Evolutionary conservation across 805 yeast genomes (phyloP), one percentile per base, ranked within the genome.

Genomic region (Candida oleophila): DNA sequence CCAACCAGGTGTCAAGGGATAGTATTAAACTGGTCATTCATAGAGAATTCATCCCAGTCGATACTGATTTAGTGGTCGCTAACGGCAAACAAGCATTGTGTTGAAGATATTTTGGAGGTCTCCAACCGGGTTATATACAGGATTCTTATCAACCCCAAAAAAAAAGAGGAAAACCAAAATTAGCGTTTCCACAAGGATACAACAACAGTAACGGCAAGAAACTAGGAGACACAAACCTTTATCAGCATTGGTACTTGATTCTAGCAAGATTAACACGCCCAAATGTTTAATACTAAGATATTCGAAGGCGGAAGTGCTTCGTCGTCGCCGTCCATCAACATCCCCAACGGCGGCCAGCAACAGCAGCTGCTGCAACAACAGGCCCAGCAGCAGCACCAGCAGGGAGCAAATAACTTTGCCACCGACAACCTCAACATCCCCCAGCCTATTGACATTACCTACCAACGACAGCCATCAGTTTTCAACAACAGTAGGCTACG

Each of bases 401-500:
- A 48, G 12, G 39, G 39, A 9, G 39, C 22, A 5, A 12, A 14
- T 12, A 11, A 16, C 4, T 9, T 16, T 14, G 22, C n/a, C 18
- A 7, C 22, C 8, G 39, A 46, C 35, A 48, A 47, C 25, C 49
- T 51, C 19, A 55, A 62, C 33, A 65, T 56, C 16, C 69, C 74
- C 15, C 77, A 72, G 53, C 77, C 77, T 5, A 72, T 72, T 42
- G 77, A 72, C 53, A 72, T 72, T 49, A 66, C 75, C 5, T 66
- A 68, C 55, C 71, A 65, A 51, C 66, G 72, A 44, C 71, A 70
- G 46, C 69, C 68, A 38, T 64, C 73, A 16, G 68, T 71, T 37
- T 68, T 71, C 53, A 25, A 25, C 11, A 69, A 67, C 56, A 62
- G 64, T 33, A 56, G 74, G 52, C 79, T 90, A 52, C 80, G 96